phyloP scores from a whole-genome alignment of 768 basidiomycete species.

The Boletus patriciae region DNA sequence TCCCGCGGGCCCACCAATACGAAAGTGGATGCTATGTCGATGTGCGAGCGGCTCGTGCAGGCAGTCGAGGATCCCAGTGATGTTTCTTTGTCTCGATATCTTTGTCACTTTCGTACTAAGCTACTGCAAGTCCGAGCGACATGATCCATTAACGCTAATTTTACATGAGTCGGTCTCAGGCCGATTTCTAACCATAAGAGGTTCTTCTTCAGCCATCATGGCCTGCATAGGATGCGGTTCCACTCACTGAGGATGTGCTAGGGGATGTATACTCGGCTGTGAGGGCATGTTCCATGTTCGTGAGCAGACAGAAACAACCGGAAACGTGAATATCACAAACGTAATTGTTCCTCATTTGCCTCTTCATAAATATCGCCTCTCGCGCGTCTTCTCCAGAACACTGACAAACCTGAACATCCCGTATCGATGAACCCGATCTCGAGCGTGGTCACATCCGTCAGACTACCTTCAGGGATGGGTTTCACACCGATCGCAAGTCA shows the following conservation, averaged over 20 bases:
- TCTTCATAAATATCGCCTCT: constrained; percentile 73
- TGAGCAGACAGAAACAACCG: not conserved
- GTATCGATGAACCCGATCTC: constrained; percentile 69
- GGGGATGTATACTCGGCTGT: constrained; percentile 34
- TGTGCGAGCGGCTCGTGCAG: no score
- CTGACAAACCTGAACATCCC: constrained; percentile 72
- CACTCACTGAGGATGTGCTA: constrained; percentile 16
- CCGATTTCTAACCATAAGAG: not conserved
- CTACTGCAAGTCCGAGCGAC: no score
- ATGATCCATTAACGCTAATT: no score
- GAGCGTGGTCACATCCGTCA: constrained; percentile 59
- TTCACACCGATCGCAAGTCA: constrained; percentile 65
- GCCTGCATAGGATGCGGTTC: constrained; percentile 17
- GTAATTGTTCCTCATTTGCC: constrained; percentile 44
- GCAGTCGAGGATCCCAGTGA: no score
- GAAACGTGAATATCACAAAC: constrained; percentile 22
- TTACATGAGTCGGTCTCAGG: not conserved
- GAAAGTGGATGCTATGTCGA: no score
- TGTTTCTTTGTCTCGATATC: no score
- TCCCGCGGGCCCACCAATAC: no score
- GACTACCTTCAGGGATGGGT: constrained; percentile 65
- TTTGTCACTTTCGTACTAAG: no score
- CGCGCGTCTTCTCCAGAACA: constrained; percentile 73
- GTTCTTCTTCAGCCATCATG: constrained; percentile 29
- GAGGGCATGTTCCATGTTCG: not conserved